Base-by-base conservation (phyloP, 306 rosid genomes). In the Nissolia schottii region DNA sequence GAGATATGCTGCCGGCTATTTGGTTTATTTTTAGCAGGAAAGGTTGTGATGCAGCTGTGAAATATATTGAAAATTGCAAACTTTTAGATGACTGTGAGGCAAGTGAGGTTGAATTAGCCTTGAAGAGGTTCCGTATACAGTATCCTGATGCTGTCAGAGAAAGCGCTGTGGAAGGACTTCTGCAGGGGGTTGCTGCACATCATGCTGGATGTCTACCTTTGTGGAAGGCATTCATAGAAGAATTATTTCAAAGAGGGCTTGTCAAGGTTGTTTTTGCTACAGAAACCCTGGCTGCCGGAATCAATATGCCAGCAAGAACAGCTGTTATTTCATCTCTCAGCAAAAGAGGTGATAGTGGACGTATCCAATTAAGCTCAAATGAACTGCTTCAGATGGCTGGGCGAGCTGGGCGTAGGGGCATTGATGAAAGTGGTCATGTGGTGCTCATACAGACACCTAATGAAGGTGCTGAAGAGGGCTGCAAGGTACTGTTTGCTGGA, bases 1-100 rank as follows among this genome's bases (percentile, higher is more conserved):
- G 84, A 84, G 92, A 89, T 73, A 91, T 94, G 94, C 94, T 94
- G 38, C 98, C 98, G 56, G 95, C 97, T 70, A 79, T 94, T 67
- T 94, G 98, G 98, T 94, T 94, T 85, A 94, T 94, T 74, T 94
- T 94, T 87, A 94, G 98, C 87, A 87, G 98, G 87, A 94, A 89
- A 77, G 98, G 98, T 67, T 94, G 98, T 74, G 98, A 94, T 86
- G 95, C 92, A 0, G 92, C 96, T 34, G 96, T 88, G 67, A 96
- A 91, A 74, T 91, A 94, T 65, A 14, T 94, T 59, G 95, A 94
- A 79, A 82, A 88, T 65, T 78, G 75, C 87, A 86, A 82, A 29
- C 97, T 94, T 75, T 79, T 94, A 74, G 96, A 94, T 41, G 97
- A 91, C 38, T 85, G 82, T 83, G 97, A 91, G 81, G 51, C 77